Base-by-base conservation (phyloP, 768 basidiomycete genomes). In the Suillus alpinus region DNA sequence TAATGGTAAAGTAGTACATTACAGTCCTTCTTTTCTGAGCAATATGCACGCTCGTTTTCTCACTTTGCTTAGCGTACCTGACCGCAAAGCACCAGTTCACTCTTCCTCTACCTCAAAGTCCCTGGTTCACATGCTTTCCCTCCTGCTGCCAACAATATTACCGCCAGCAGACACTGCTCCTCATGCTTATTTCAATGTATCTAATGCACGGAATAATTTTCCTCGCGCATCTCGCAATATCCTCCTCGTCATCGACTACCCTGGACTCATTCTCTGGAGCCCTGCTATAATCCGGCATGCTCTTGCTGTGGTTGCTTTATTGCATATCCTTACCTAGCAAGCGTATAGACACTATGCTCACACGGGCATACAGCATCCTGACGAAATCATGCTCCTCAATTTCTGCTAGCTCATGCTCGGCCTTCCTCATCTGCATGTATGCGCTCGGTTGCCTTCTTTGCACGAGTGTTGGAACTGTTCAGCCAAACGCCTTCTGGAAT, bases 401-500 rank as follows among this genome's bases (percentile, higher is more conserved):
- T 18, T 81, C 79, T 63, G 68, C 77, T 0, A 39, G 56, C 53
- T 37, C 49, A 32, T 58, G 65, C 57, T 47, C 67, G 23, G 53
- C 3, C 52, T 79, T 78, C 63, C 67, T 68, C 20, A 74, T 82
- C 29, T 75, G 81, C 49, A 59, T 77, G 70, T 71, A 80, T 69
- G 72, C 72, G 4, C 70, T 88, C 76, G 71, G 83, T 69, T 67
- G 73, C 78, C 62, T 82, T 66, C 59, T 87, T 9, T 75, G 77
- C 58, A 82, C 85, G 6, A 78, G 80, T 68, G 78, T 29, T 77
- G 83, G 34, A 77, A 81, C 40, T 65, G 63, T 81, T 31, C 78
- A 83, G 51, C 72, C 86, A 3, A 75, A 76, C 51, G 81, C 80
- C 0, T 88, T 92, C 69, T 91, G 91, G 91, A 85, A 88, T 52